These are phyloP conservation scores for Russula foetens DNA, from an alignment of 768 basidiomycete species.

Conservation along the genomic window DNA sequence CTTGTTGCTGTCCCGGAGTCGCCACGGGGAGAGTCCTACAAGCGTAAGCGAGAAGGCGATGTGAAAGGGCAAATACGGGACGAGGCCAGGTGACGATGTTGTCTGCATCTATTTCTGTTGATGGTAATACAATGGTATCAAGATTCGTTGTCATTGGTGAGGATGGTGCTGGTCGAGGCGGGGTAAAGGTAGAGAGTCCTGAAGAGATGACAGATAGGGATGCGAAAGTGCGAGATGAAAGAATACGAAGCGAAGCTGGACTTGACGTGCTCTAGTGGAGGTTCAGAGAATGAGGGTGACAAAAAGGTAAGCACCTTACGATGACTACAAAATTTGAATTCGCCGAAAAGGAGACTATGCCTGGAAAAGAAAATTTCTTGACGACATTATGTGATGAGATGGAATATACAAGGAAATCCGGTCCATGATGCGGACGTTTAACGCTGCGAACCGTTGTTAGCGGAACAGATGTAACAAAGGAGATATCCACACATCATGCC, in stretches of 20 bases:
- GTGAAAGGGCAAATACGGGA: constrained; percentile 55
- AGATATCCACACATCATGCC: constrained; percentile 29
- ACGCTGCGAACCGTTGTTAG: constrained; percentile 15
- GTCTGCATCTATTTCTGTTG: constrained; percentile 20
- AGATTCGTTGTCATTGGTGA: constrained; percentile 22
- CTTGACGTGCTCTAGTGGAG: constrained; percentile 45
- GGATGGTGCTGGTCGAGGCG: constrained; percentile 19
- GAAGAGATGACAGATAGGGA: constrained; percentile 43
- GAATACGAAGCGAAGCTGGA: constrained; percentile 47
- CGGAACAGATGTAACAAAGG: background rate
- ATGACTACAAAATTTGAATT: constrained; percentile 46
- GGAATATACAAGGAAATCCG: constrained; percentile 38
- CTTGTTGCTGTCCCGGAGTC: constrained; percentile 17
- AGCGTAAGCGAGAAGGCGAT: constrained; percentile 56
- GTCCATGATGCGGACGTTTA: constrained; percentile 16
- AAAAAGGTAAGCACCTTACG: constrained; percentile 33
- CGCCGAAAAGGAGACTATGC: constrained; percentile 37
- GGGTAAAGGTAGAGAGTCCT: constrained; percentile 39
- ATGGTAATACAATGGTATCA: constrained; percentile 35
- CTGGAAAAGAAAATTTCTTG: constrained; percentile 38
- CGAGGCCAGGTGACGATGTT: constrained; percentile 20
- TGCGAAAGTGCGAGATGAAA: constrained; percentile 46
- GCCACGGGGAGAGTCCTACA: constrained; percentile 24
- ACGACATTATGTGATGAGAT: constrained; percentile 41
- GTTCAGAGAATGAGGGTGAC: background rate